Evolutionary conservation across 1,139 yeast species (phyloP).

Genomic region (Hyphopichia burtonii): DNA sequence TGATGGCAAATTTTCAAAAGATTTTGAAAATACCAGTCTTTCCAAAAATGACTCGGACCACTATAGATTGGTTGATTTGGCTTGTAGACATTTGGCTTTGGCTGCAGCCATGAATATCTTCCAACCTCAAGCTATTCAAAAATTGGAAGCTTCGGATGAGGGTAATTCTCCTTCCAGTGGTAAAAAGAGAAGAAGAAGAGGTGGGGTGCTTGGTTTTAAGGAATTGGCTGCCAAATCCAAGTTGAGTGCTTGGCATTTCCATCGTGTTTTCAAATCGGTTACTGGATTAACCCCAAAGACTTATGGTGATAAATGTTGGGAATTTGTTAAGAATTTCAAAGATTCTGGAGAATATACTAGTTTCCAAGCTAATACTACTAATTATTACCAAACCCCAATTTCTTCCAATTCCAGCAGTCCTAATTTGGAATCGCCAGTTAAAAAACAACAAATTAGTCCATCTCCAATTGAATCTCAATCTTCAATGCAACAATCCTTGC

Average conservation of each 20-base stretch:
- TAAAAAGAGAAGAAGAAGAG: constrained; percentile 60
- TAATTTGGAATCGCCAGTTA: neutral
- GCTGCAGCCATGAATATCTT: constrained; percentile 68
- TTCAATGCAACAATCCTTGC: neutral
- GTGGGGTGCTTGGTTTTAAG: constrained; percentile 86
- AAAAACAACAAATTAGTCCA: neutral
- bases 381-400: constrained; percentile 13
- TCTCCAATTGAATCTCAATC: neutral
- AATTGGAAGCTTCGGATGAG: constrained; percentile 6
- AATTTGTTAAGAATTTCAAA: constrained; percentile 48
- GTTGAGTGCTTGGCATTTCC: constrained; percentile 92
- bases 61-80: constrained; percentile 68
- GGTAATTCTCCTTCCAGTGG: constrained; percentile 9
- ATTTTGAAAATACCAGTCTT: constrained; percentile 25
- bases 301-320: constrained; percentile 86
- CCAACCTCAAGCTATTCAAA: constrained; percentile 15
- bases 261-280: constrained; percentile 80
- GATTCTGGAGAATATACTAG: constrained; percentile 18
- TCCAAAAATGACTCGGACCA: constrained; percentile 68
- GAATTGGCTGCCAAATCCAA: constrained; percentile 85
- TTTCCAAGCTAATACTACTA: constrained; percentile 4
- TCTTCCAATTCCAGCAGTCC: constrained; percentile 1
- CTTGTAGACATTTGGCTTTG: constrained; percentile 79
- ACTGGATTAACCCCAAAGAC: constrained; percentile 87
- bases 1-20: constrained; percentile 25